Evolutionary conservation across 495 filamentous ascomycete species (phyloP), one percentile per base, ranked within the genome.

Genomic region (Penicillium salamii): DNA sequence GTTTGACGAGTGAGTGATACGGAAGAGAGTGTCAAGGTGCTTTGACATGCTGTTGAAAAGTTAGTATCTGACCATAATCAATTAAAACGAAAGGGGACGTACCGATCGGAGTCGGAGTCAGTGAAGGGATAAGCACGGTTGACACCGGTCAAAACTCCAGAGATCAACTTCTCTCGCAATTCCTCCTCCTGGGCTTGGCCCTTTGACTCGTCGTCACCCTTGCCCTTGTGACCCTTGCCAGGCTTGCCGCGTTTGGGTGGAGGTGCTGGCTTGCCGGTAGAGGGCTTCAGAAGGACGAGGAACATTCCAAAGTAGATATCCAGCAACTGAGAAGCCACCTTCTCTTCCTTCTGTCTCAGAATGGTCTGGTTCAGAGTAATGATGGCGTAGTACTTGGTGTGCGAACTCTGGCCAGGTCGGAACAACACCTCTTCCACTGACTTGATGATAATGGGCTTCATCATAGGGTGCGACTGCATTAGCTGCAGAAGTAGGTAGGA

Each of bases 281-380:
- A 26, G 12, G 77, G 74, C 63, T 91, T 91, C 35, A 97, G 72
- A 15, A 91, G 61, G 0, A 80, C 71, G 13, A 95, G 78, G 60
- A 98, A 97, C 7, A 91, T 61, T 20, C 82, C 79, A 57, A 98
- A 97, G 66, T 98, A 98, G 34, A 97, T 87, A 28, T 89, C 81
- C 5, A 97, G 68, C 29, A 98, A 70, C 42, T 86, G 85, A 57
- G 85, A 80, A 1, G 90, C 91, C n/a, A 95, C 79, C 24, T 82
- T 75, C 23, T 90, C 84, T 56, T 97, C 92, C 59, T 83, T 91
- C 32, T 70, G 75, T 58, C 88, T 92, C 42, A 97, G 63, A 29
- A 97, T 87, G 4, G 93, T 98, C 69, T 98, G 93, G 68, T 98
- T 98, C 32, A 98, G 69, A 2, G 93, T 96, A 59, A 96, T 97